Evolutionary conservation across 371 early-diverging fungal genomes (phyloP).

Genomic region (Lichtheimia ornata): DNA sequence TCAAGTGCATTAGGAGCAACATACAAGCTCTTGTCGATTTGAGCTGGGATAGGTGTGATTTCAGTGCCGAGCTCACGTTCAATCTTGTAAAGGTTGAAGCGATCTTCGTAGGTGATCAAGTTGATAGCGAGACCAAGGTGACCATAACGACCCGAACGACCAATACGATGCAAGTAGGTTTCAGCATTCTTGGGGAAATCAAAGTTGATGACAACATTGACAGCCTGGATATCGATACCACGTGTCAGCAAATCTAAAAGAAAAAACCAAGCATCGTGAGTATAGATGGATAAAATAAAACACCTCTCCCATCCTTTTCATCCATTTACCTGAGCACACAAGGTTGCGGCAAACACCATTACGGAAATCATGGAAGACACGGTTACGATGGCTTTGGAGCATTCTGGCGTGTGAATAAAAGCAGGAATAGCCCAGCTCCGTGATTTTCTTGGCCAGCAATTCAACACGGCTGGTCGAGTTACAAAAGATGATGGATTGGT

Average conservation of each 20-base stretch:
- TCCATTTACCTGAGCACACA: slow-evolving; percentile 80
- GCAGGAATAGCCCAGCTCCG: slow-evolving; percentile 97
- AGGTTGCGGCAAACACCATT: slow-evolving; percentile 95
- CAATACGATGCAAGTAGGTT: slow-evolving; percentile 99
- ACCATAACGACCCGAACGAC: slow-evolving; percentile 97
- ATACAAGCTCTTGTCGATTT: slow-evolving; percentile 90
- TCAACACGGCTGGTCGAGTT: slow-evolving; percentile 98
- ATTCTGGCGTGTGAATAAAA: slow-evolving; percentile 98
- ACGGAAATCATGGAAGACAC: slow-evolving; percentile 98
- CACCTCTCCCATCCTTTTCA: background rate
- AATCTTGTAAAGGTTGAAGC: slow-evolving; percentile 93
- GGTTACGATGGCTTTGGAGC: slow-evolving; percentile 97
- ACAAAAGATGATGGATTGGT: slow-evolving; percentile 99
- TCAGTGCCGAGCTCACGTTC: slow-evolving; percentile 98
- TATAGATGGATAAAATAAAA: background rate
- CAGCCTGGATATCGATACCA: slow-evolving; percentile 99
- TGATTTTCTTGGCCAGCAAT: slow-evolving; percentile 96
- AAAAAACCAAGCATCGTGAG: background rate
- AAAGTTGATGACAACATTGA: slow-evolving; percentile 99
- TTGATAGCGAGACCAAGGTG: slow-evolving; percentile 98
- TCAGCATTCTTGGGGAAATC: slow-evolving; percentile 99
- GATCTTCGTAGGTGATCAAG: slow-evolving; percentile 95
- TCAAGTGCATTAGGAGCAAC: slow-evolving; percentile 77
- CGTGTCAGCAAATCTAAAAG: slow-evolving; percentile 89
- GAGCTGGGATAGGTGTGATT: slow-evolving; percentile 94